Percentiles rank a stretch among this genome's conserved stretches.
phyloP scores from a whole-genome alignment of 2,329 filamentous ascomycete species.

The Cladosporium oxysporum region DNA sequence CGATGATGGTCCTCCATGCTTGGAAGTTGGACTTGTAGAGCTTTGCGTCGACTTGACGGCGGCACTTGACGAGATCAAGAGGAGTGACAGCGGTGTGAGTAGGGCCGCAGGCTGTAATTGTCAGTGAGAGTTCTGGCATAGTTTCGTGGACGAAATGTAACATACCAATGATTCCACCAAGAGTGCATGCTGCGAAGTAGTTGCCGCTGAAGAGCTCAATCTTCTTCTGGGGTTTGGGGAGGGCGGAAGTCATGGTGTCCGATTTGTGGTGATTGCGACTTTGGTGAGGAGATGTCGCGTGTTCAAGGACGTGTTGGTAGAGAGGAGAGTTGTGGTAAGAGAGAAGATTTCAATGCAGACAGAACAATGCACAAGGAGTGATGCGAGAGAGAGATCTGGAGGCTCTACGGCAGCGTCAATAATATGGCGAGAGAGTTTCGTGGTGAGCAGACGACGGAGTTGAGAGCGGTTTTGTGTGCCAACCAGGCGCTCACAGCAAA shows the following conservation, averaged over 20 bases:
- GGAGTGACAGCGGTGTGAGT: slow-evolving; percentile 87
- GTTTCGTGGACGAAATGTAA: neutral
- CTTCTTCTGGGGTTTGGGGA: slow-evolving; percentile 65
- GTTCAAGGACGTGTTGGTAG: neutral
- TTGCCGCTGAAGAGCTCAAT: slow-evolving; percentile 78
- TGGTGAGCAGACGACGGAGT: neutral
- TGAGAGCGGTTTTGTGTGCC: neutral
- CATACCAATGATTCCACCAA: slow-evolving; percentile 76
- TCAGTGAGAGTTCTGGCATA: neutral
- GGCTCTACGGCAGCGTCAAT: neutral
- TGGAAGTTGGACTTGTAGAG: slow-evolving; percentile 87
- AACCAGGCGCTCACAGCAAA: neutral
- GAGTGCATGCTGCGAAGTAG: slow-evolving; percentile 83
- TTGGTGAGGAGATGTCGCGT: neutral
- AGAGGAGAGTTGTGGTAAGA: neutral
- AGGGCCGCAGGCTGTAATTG: slow-evolving; percentile 59
- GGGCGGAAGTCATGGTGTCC: slow-evolving; percentile 3
- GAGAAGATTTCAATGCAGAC: neutral
- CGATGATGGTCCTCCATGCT: slow-evolving; percentile 76
- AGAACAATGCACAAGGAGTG: neutral
- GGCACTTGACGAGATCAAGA: slow-evolving; percentile 87
- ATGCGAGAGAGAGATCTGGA: neutral
- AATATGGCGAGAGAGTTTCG: neutral
- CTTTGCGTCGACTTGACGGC: slow-evolving; percentile 81
- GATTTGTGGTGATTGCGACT: neutral